Evolutionary conservation across 352 stramenopile species (phyloP), one percentile per base, ranked within the genome.

Genomic region (Globisporangium nunn): DNA sequence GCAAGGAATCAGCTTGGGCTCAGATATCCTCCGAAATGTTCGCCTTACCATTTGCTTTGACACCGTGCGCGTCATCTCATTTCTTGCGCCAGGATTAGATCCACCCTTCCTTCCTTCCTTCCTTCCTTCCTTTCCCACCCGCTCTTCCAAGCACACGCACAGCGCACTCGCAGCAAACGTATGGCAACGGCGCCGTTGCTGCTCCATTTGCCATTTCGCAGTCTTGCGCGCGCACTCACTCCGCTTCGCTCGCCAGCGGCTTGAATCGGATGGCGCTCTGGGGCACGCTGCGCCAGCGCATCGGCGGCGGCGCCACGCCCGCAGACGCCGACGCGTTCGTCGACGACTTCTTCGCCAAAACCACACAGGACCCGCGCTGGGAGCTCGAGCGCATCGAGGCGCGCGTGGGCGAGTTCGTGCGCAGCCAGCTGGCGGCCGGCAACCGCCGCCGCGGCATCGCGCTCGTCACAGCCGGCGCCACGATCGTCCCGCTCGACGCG

Each of bases 331-430:
- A 86, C 59, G 70, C 72, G 53, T 87, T 89, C 57, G 72, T 94
- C 28, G 70, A 91, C 54, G 71, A 85, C 14, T 94, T 92, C 54
- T 94, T 92, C 63, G 72, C 66, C 48, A 88, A 89, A 63, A 94
- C 80, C 43, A 54, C 63, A n/a, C 68, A 74, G 48, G 78, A 92
- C 40, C 71, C 69, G 43, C 60, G 55, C 33, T 94, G 84, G 80
- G 68, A 69, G 28, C 68, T 94, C 41, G 30, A 46, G 18, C 55
- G 50, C 40, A 51, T 78, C 29, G 60, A 84, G 45, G 61, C 58
- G 28, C 58, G 80, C 14, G 63, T 79, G 12, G 60, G 81, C n/a
- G 64, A 66, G 49, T 94, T 94, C 50, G 63, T 94, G 35, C 51
- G 66, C 10, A 54, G 66, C 53, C 79, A 92, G 30, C 54, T 92